phyloP scores from a whole-genome alignment of 768 basidiomycete genomes.

The Pleurotus giganteus region DNA sequence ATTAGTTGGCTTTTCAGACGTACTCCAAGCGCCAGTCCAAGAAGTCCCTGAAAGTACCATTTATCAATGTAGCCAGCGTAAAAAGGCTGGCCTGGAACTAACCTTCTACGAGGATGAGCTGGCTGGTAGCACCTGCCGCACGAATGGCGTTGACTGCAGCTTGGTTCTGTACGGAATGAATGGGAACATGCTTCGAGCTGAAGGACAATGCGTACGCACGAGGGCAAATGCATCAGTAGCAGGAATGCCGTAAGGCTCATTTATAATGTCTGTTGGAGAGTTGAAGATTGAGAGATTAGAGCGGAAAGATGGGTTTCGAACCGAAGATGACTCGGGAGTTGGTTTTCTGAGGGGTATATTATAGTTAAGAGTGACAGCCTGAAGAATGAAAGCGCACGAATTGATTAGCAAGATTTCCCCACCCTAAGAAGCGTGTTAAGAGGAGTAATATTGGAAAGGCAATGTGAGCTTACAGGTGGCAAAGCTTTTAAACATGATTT shows the following conservation, averaged over 20 bases:
- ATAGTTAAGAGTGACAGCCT: not conserved
- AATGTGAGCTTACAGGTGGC: conserved; percentile 38
- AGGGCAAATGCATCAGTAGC: conserved; percentile 49
- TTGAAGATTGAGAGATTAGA: not conserved
- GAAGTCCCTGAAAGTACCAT: conserved; percentile 19
- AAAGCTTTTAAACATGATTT: conserved; percentile 32
- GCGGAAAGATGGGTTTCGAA: conserved; percentile 10
- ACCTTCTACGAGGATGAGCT: conserved; percentile 48
- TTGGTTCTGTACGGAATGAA: conserved; percentile 44
- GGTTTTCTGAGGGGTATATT: conserved; percentile 28
- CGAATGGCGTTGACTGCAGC: conserved; percentile 67
- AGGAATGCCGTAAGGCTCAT: conserved; percentile 63
- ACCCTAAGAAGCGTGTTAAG: conserved; percentile 32
- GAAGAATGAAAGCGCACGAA: conserved; percentile 39
- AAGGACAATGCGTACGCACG: conserved; percentile 25
- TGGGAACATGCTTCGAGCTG: not conserved
- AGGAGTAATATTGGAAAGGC: not conserved
- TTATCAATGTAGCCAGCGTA: not conserved
- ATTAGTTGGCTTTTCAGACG: conserved; percentile 14
- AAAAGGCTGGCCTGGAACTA: not conserved
- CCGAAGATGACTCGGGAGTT: conserved; percentile 59
- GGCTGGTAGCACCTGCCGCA: conserved; percentile 57
- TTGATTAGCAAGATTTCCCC: conserved; percentile 53
- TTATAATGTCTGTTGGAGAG: conserved; percentile 45
- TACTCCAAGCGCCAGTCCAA: conserved; percentile 62